Evolutionary conservation across 1,284 basidiomycete species (phyloP).

Genomic region (Puccinia novopanici): DNA sequence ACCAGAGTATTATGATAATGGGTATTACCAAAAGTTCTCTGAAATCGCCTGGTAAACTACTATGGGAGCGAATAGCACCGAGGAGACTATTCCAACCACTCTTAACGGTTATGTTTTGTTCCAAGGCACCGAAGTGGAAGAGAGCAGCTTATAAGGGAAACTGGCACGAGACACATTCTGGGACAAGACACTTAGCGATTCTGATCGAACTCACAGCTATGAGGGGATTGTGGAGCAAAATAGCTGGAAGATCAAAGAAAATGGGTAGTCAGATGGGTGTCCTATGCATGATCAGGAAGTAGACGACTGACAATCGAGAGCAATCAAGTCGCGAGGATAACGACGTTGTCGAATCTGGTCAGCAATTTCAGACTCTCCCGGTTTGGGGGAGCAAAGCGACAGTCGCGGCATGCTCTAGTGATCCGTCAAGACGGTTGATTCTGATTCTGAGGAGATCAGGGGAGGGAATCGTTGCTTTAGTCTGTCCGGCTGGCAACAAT

Average conservation of each 20-base stretch:
- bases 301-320: slow-evolving; percentile 24
- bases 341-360: slow-evolving; percentile 43
- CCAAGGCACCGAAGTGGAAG: not conserved
- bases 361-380: slow-evolving; percentile 17
- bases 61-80: slow-evolving; percentile 60
- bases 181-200: not conserved
- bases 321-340: slow-evolving; percentile 21
- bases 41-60: slow-evolving; percentile 60
- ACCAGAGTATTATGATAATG: not conserved
- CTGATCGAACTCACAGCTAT: slow-evolving; percentile 28
- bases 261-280: not conserved
- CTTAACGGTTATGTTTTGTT: slow-evolving; percentile 38
- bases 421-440: not conserved
- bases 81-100: slow-evolving; percentile 62
- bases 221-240: slow-evolving; percentile 23
- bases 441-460: no score
- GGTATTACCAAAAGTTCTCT: slow-evolving; percentile 60
- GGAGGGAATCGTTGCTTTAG: no score
- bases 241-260: not conserved
- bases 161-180: no score
- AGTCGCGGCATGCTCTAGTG: slow-evolving; percentile 26
- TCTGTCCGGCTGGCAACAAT: not conserved
- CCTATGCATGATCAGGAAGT: not conserved
- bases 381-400: not conserved
- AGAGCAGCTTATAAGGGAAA: no score